These are phyloP conservation scores for Colletotrichum sp. DNA, from an alignment of 2,329 filamentous ascomycete genomes.

Conservation along the genomic window DNA sequence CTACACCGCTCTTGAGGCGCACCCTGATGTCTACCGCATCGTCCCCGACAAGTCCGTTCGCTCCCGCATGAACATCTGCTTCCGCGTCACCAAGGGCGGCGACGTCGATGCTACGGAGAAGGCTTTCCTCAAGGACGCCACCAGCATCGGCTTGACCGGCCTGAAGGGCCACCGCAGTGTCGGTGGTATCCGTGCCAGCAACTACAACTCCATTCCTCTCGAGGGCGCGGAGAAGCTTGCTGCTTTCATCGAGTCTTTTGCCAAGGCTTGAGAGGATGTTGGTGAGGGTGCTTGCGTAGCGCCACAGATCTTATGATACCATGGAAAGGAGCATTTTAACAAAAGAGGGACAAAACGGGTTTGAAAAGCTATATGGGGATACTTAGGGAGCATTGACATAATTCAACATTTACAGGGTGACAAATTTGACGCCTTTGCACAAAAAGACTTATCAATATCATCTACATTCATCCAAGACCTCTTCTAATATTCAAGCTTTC, in stretches of 20 bases:
- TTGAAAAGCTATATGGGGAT: background rate
- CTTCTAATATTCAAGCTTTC: slow-evolving; percentile 14
- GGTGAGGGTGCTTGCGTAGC: background rate
- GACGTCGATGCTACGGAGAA: slow-evolving; percentile 76
- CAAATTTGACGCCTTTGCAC: background rate
- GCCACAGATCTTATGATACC: slow-evolving; percentile 5
- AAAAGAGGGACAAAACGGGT: background rate
- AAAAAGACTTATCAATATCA: background rate
- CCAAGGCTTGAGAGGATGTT: slow-evolving; percentile 34
- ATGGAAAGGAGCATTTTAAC: background rate
- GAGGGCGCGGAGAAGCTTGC: slow-evolving; percentile 72
- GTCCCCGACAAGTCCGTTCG: slow-evolving; percentile 78
- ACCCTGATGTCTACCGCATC: slow-evolving; percentile 75
- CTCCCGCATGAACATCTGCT: slow-evolving; percentile 96
- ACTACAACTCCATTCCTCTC: slow-evolving; percentile 84
- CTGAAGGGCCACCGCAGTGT: slow-evolving; percentile 90
- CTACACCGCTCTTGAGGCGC: slow-evolving; percentile 77
- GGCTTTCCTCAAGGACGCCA: slow-evolving; percentile 76
- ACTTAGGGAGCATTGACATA: background rate
- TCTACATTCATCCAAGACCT: background rate
- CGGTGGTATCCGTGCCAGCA: slow-evolving; percentile 83
- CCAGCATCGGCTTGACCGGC: slow-evolving; percentile 72
- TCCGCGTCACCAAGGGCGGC: slow-evolving; percentile 67
- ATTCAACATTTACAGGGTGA: slow-evolving; percentile 7
- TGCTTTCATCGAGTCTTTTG: slow-evolving; percentile 63